Conservation (phyloP, 148 eudicot species). For the Fallopia convolvulus region DNA sequence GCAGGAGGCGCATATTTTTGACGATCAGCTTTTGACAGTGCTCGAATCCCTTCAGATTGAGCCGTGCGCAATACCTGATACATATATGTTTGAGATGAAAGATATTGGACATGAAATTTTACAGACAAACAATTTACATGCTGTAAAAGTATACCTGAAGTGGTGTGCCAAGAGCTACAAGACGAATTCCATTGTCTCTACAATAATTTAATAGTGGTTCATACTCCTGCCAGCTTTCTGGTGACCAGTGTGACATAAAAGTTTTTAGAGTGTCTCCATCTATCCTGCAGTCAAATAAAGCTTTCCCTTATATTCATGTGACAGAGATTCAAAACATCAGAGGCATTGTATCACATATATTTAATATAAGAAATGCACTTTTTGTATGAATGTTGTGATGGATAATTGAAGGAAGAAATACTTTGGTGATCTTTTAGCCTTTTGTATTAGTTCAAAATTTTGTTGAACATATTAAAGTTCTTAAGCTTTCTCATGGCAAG, state of each 20-base stretch:
- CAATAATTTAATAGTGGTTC: constrained; percentile 77
- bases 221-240: constrained; percentile 88
- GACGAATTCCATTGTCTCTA: constrained; percentile 64
- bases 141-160: constrained; percentile 49
- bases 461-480: background rate
- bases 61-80: constrained; percentile 76
- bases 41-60: constrained; percentile 94
- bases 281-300: constrained; percentile 53
- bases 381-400: background rate
- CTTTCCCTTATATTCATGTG: constrained; percentile 16
- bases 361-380: background rate
- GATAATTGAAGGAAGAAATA: background rate
- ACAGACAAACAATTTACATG: background rate
- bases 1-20: constrained; percentile 86
- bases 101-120: background rate
- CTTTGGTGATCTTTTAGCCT: background rate
- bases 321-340: background rate
- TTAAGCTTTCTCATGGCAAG: background rate
- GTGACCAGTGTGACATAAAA: constrained; percentile 71
- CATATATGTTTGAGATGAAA: constrained; percentile 8
- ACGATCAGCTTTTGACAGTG: constrained; percentile 79
- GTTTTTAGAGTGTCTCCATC: constrained; percentile 61
- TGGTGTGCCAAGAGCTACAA: constrained; percentile 90
- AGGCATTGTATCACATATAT: background rate
- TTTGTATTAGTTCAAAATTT: background rate